Percentiles rank a stretch among this genome's conserved stretches.
These are phyloP conservation scores for Colletotrichum agaves DNA, from an alignment of 2,329 filamentous ascomycete species.

Conservation along the genomic window DNA sequence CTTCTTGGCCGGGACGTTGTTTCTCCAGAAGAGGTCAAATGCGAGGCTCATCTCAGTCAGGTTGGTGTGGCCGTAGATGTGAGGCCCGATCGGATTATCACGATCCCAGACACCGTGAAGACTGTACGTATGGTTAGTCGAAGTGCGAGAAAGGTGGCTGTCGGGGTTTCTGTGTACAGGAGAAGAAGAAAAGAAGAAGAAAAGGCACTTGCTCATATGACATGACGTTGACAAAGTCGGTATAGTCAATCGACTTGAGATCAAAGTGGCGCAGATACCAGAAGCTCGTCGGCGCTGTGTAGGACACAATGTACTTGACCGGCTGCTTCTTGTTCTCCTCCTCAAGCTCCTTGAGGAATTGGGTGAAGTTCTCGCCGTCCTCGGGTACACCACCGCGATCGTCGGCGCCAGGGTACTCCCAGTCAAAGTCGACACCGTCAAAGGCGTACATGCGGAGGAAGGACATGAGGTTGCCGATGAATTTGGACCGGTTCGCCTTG, in stretches of 20 bases:
- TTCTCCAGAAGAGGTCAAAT: constrained; percentile 58
- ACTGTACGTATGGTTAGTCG: constrained; percentile 47
- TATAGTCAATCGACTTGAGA: constrained; percentile 21
- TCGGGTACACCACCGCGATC: constrained; percentile 40
- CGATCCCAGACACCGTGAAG: constrained; percentile 55
- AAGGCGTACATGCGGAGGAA: constrained; percentile 29
- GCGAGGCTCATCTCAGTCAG: constrained; percentile 57
- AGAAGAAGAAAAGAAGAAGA: too few relatives aligned
- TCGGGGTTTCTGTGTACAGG: too few relatives aligned
- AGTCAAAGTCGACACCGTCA: constrained; percentile 38
- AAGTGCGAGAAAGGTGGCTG: not conserved
- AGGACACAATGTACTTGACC: constrained; percentile 38
- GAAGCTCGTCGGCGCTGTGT: constrained; percentile 43
- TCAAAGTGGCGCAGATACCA: constrained; percentile 47
- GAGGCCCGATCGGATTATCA: constrained; percentile 45
- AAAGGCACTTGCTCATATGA: constrained; percentile 15
- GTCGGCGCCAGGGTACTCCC: constrained; percentile 35
- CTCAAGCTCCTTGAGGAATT: constrained; percentile 40
- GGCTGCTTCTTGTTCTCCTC: constrained; percentile 30
- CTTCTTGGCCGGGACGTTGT: constrained; percentile 51
- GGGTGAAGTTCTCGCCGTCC: constrained; percentile 41
- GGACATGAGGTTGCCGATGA: constrained; percentile 17
- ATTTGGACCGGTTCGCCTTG: constrained; percentile 10
- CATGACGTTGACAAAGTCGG: constrained; percentile 30
- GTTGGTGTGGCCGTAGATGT: constrained; percentile 56